Base-by-base conservation (phyloP, 257 asterid species). In the Nicotiana sylvestris region DNA sequence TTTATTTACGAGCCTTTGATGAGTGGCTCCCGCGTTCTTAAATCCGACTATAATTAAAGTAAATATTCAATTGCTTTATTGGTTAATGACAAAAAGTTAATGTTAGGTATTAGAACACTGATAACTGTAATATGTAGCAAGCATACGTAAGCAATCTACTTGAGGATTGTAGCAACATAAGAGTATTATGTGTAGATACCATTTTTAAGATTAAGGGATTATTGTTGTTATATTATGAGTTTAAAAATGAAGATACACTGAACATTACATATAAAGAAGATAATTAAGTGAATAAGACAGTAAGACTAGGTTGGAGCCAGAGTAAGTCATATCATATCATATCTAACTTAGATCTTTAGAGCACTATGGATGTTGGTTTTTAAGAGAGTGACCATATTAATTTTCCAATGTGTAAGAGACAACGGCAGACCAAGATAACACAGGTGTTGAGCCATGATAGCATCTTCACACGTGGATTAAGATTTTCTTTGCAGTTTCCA, bases 401-500 rank as follows among this genome's bases (percentile, higher is more conserved):
- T 55, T 78, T 58, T 46, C 51, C 79, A 32, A 32, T 78, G 9
- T 65, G 78, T 35, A 58, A 81, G 87, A 89, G 90, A 81, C 87
- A 81, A 81, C 58, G 81, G 30, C n/a, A 60, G 66, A 60, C 30
- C 5, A 60, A 27, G 25, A 58, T 37, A 78, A n/a, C 79, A 82
- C 82, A 67, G 69, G 78, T 83, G 85, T 83, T 51, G 78, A 76
- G 68, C 66, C 15, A 61, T 57, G 30, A 29, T 49, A 83, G 93
- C 76, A 90, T 90, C 91, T 85, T 90, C 61, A 90, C 90, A 88
- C 90, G 91, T 87, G 89, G 80, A 82, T 66, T 65, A 78, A 67
- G 58, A 82, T 84, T 78, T 87, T 86, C 87, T 69, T 85, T 76
- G 88, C 68, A 66, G 84, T 85, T 85, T 76, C 88, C 86, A 72